Percentiles rank a stretch among this genome's conserved stretches.
Conservation (phyloP, 2,329 filamentous ascomycete genomes). For the Fusarium piperis region DNA sequence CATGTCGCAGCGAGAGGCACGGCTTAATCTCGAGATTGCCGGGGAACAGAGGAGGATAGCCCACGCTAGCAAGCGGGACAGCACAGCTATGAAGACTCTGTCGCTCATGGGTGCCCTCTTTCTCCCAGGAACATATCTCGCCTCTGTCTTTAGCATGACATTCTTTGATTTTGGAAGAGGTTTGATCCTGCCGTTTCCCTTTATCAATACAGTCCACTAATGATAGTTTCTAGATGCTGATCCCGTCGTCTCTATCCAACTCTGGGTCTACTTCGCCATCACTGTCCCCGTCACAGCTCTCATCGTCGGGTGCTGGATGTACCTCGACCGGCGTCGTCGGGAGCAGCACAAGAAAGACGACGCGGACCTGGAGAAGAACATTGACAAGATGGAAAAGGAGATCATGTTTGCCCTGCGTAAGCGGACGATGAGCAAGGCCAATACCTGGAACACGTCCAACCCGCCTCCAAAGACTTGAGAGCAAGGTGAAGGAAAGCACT, state of each 20-base stretch:
- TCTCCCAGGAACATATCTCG: constrained; percentile 69
- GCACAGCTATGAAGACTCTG: constrained; percentile 72
- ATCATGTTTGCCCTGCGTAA: constrained; percentile 66
- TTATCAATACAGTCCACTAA: background rate
- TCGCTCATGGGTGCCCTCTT: constrained; percentile 72
- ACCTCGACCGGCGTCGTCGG: constrained; percentile 62
- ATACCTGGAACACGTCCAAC: constrained; percentile 61
- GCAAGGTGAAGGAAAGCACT: background rate
- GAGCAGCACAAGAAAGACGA: constrained; percentile 60
- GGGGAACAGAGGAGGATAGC: constrained; percentile 68
- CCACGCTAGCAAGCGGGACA: constrained; percentile 69
- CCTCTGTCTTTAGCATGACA: constrained; percentile 73
- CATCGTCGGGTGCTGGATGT: constrained; percentile 66
- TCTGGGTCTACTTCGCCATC: constrained; percentile 73
- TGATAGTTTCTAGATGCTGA: constrained; percentile 40
- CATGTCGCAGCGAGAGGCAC: constrained; percentile 71
- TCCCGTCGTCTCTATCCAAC: constrained; percentile 58
- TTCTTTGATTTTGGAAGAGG: constrained; percentile 70
- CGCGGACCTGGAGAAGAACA: constrained; percentile 61
- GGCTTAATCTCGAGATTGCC: constrained; percentile 71
- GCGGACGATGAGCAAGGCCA: constrained; percentile 65
- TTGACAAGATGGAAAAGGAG: constrained; percentile 65
- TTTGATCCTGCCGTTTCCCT: constrained; percentile 33
- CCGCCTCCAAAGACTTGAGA: constrained; percentile 40
- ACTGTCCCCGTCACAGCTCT: constrained; percentile 66